Conservation (phyloP, 257 asterid species). For the Asclepias syriaca region DNA sequence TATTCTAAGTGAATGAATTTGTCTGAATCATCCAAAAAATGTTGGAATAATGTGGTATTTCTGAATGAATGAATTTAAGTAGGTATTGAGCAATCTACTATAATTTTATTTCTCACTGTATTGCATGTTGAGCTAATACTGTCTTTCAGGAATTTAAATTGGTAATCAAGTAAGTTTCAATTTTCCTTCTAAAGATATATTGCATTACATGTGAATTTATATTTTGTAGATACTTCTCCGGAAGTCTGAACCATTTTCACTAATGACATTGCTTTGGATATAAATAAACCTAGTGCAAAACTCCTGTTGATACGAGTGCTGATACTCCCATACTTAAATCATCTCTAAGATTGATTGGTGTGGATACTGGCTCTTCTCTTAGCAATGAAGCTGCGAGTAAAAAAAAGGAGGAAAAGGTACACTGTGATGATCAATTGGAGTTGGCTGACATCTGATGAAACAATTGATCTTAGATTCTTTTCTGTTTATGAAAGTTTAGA, state of each 20-base stretch:
- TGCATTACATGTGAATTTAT: neutral
- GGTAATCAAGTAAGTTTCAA: neutral
- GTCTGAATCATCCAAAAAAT: neutral
- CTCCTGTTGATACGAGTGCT: neutral
- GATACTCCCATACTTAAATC: neutral
- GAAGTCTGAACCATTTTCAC: neutral
- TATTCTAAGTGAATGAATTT: neutral
- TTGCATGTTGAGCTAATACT: neutral
- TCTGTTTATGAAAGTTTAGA: neutral
- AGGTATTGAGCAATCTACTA: neutral
- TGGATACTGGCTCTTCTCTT: neutral
- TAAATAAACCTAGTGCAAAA: neutral
- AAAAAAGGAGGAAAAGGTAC: too few species aligned
- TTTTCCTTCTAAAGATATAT: neutral
- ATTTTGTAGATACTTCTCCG: neutral
- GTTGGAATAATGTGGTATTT: neutral
- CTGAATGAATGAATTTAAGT: neutral
- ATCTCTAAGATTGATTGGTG: neutral
- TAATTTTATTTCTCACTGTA: neutral
- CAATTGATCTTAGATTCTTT: neutral
- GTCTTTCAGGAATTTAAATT: neutral
- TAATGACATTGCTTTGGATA: neutral
- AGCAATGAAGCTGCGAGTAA: neutral
- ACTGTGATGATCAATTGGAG: neutral
- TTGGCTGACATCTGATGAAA: neutral